Evolutionary conservation across 495 filamentous ascomycete genomes (phyloP).

Genomic region (Penicillium salamii): DNA sequence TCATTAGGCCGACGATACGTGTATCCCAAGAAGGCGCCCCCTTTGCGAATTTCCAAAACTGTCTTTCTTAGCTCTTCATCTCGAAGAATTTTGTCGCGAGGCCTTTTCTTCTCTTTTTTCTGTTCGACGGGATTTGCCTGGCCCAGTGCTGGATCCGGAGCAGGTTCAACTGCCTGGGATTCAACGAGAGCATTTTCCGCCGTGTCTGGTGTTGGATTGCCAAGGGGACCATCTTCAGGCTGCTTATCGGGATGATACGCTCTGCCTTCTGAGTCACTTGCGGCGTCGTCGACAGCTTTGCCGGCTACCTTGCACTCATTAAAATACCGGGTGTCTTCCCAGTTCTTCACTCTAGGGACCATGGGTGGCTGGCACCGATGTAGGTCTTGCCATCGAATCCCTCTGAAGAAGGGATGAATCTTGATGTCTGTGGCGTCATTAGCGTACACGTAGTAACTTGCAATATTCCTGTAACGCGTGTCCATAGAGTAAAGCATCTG

Average conservation of each 20-base stretch:
- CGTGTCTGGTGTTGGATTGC: conserved; percentile 1
- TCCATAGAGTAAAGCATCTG: conserved; percentile 34
- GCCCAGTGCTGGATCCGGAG: conserved; percentile 1
- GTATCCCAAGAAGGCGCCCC: conserved; percentile 85
- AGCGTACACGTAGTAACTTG: conserved; percentile 67
- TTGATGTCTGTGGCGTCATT: conserved; percentile 79
- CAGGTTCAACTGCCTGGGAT: not conserved
- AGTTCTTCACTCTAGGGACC: conserved; percentile 63
- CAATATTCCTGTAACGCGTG: conserved; percentile 29
- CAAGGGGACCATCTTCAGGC: conserved; percentile 12
- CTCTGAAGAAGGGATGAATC: conserved; percentile 68
- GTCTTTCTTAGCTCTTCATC: conserved; percentile 60
- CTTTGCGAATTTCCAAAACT: conserved; percentile 75
- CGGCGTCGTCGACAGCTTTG: conserved; percentile 37
- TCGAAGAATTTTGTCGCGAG: conserved; percentile 75
- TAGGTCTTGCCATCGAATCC: conserved; percentile 64
- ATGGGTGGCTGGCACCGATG: conserved; percentile 71
- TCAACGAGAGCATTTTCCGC: not conserved
- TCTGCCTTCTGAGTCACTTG: conserved; percentile 17
- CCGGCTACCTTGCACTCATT: conserved; percentile 73
- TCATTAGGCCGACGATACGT: conserved; percentile 66
- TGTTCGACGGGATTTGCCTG: conserved; percentile 21
- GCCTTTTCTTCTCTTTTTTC: conserved; percentile 62
- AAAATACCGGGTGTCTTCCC: conserved; percentile 88
- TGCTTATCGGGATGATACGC: conserved; percentile 10